These are phyloP conservation scores for Calonectria crousiana DNA, from an alignment of 2,329 filamentous ascomycete species.

Conservation along the genomic window DNA sequence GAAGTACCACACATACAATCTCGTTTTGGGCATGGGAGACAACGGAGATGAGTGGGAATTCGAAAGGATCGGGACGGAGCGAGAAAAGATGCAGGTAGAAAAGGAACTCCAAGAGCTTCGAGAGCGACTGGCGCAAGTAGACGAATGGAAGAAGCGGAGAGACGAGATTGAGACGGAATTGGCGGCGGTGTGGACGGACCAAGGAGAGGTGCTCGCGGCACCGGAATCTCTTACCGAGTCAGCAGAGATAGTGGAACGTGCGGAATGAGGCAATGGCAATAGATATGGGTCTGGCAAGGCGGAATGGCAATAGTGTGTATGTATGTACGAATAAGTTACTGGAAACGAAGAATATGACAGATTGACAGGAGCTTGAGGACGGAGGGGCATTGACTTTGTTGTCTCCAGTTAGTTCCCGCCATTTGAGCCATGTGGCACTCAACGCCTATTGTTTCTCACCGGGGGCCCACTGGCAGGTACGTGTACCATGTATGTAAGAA, in stretches of 20 bases:
- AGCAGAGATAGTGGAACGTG: constrained; percentile 19
- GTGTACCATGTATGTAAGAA: background rate
- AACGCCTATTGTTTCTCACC: background rate
- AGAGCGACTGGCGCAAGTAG: constrained; percentile 83
- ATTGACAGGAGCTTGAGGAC: constrained; percentile 1
- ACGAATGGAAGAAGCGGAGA: constrained; percentile 83
- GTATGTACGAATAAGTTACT: constrained; percentile 12
- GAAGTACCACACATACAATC: constrained; percentile 93
- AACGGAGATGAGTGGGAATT: constrained; percentile 91
- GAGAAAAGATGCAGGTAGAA: constrained; percentile 93
- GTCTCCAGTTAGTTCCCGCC: constrained; percentile 1
- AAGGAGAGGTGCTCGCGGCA: constrained; percentile 61
- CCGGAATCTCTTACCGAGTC: constrained; percentile 55
- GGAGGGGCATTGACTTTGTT: background rate
- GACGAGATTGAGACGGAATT: constrained; percentile 88
- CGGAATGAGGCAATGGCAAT: constrained; percentile 1
- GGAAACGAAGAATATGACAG: constrained; percentile 23
- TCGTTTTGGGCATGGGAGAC: constrained; percentile 84
- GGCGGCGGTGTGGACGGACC: constrained; percentile 70
- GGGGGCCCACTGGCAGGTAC: background rate
- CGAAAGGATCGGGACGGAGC: constrained; percentile 91
- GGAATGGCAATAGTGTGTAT: background rate
- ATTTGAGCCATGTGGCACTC: constrained; percentile 10
- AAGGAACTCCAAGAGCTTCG: constrained; percentile 88
- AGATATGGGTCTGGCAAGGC: constrained; percentile 3